phyloP scores from a whole-genome alignment of 495 filamentous ascomycete genomes.

The Parachaetomium inaequale region DNA sequence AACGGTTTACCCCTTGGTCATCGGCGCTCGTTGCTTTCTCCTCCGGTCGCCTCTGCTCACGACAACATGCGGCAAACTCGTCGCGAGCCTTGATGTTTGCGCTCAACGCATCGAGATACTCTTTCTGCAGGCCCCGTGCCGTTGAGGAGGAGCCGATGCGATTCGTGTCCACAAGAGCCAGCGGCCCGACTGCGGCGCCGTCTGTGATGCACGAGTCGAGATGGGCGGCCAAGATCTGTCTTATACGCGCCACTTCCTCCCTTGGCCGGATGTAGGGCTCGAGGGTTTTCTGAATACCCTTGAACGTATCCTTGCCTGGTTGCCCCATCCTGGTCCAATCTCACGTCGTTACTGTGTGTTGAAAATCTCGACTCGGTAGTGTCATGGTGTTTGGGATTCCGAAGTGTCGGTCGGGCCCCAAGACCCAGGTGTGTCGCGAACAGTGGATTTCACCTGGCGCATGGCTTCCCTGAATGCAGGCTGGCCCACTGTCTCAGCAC shows the following conservation, averaged over 20 bases:
- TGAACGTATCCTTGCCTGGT: constrained; percentile 18
- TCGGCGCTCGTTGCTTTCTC: constrained; percentile 3
- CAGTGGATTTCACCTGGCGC: no score
- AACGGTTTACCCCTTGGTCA: constrained; percentile 26
- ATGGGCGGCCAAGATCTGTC: constrained; percentile 41
- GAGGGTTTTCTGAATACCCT: constrained; percentile 29
- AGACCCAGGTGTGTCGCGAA: no score
- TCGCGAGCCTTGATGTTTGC: constrained; percentile 54
- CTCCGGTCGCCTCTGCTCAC: constrained; percentile 18
- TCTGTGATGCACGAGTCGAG: constrained; percentile 35
- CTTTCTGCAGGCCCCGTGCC: constrained; percentile 37
- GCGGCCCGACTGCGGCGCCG: constrained; percentile 30
- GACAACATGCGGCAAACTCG: constrained; percentile 40
- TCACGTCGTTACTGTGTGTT: not conserved
- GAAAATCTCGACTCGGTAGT: not conserved
- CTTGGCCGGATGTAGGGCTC: constrained; percentile 41
- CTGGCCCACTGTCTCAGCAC: not conserved
- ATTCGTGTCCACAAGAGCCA: constrained; percentile 38
- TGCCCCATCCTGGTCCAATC: not conserved
- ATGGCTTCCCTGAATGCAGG: no score
- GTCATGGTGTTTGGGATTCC: not conserved
- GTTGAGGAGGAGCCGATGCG: constrained; percentile 22
- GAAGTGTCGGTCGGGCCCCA: not conserved
- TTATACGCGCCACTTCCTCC: constrained; percentile 42
- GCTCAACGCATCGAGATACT: constrained; percentile 57